Conservation (phyloP, 352 stramenopile genomes). For the Pythium coloratum region DNA sequence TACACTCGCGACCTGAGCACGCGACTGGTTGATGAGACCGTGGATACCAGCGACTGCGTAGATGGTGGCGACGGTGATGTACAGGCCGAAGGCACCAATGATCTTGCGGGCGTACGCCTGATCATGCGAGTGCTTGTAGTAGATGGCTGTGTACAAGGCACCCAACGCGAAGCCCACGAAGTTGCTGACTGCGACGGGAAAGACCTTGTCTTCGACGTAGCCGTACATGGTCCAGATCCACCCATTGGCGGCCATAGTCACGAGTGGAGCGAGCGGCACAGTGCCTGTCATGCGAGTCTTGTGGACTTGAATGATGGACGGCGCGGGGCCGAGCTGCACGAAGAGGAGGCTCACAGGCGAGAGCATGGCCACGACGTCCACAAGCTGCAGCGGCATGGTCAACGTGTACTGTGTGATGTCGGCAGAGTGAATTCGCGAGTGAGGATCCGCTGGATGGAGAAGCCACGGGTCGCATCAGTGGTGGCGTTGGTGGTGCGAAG, state of each 20-base stretch:
- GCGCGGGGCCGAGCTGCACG: constrained; percentile 44
- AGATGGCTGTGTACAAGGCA: constrained; percentile 44
- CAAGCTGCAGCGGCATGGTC: background rate
- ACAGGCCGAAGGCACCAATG: constrained; percentile 17
- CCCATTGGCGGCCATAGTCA: constrained; percentile 37
- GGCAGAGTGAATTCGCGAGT: too few species aligned
- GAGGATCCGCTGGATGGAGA: too few species aligned
- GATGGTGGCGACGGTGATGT: constrained; percentile 24
- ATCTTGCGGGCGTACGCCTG: constrained; percentile 42
- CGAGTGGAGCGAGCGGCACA: constrained; percentile 49
- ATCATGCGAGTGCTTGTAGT: constrained; percentile 44
- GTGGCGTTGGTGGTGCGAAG: too few species aligned
- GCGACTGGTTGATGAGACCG: constrained; percentile 13
- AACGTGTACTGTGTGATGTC: too few species aligned
- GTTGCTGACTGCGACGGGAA: constrained; percentile 48
- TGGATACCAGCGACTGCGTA: constrained; percentile 1
- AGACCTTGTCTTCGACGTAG: constrained; percentile 42
- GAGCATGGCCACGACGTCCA: constrained; percentile 30
- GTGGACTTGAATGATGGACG: constrained; percentile 33
- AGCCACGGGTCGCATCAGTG: too few species aligned
- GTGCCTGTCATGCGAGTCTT: constrained; percentile 35
- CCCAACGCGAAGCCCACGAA: constrained; percentile 35
- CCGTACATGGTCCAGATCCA: constrained; percentile 41
- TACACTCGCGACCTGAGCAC: constrained; percentile 26
- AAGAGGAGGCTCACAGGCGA: constrained; percentile 28